Conservation (phyloP, 345 rosid species). For the Lumnitzera littorea region DNA sequence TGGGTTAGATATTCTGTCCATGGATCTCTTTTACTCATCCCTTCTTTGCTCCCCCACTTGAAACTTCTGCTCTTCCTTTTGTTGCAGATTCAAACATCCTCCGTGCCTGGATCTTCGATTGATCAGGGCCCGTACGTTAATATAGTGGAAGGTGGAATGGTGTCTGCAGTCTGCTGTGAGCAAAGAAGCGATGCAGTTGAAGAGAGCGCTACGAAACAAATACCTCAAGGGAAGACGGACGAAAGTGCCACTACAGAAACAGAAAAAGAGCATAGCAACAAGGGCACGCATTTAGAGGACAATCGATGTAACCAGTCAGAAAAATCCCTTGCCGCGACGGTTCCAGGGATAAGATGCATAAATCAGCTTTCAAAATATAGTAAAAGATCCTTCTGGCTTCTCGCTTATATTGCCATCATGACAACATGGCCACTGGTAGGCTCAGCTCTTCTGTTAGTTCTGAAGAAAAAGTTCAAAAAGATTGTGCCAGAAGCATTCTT, state of each 20-base stretch:
- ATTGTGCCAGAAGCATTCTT: conserved; percentile 7
- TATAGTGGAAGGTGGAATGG: conserved; percentile 31
- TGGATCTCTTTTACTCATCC: too few relatives aligned
- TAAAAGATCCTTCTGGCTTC: conserved; percentile 32
- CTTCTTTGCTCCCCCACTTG: too few relatives aligned
- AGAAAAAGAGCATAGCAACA: conserved; percentile 7
- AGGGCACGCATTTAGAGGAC: conserved; percentile 2
- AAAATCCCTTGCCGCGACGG: not conserved
- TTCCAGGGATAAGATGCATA: conserved; percentile 15
- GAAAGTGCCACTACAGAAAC: conserved; percentile 5
- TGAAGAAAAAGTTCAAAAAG: conserved; percentile 26
- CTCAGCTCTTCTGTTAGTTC: conserved; percentile 21
- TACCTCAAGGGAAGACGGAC: conserved; percentile 1
- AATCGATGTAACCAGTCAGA: too few relatives aligned
- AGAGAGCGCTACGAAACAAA: conserved; percentile 1
- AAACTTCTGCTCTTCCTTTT: too few relatives aligned
- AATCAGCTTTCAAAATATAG: conserved; percentile 21
- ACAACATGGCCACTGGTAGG: conserved; percentile 42
- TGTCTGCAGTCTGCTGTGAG: conserved; percentile 17
- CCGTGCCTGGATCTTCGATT: conserved; percentile 18
- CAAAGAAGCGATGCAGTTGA: conserved; percentile 7
- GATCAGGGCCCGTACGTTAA: conserved; percentile 35
- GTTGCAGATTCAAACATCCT: not conserved
- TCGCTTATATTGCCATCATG: conserved; percentile 23
- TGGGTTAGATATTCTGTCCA: too few relatives aligned